Evolutionary conservation across 1,284 basidiomycete genomes (phyloP).

Genomic region (Ceratorhiza oryzae-sativae): DNA sequence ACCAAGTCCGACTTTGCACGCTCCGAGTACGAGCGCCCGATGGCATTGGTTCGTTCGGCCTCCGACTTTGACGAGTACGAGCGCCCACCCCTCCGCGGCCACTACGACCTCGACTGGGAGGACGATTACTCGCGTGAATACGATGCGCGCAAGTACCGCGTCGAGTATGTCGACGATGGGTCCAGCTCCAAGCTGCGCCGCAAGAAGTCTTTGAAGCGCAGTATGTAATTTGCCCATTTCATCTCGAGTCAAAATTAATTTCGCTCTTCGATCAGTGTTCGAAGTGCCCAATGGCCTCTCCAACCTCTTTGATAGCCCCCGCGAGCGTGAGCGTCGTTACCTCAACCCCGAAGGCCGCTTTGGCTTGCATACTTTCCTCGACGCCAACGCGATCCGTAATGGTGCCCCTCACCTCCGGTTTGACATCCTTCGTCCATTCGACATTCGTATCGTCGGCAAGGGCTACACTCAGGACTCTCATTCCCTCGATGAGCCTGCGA

Average conservation of each 20-base stretch:
- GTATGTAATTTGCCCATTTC: conserved; percentile 26
- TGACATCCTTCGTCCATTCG: conserved; percentile 31
- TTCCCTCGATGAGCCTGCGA: conserved; percentile 34
- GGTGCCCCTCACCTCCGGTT: conserved; percentile 30
- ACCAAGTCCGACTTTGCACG: conserved; percentile 33
- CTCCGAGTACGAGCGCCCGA: conserved; percentile 14
- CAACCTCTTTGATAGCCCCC: conserved; percentile 9
- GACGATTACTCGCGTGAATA: conserved; percentile 22
- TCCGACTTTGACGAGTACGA: conserved; percentile 34
- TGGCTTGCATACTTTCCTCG: conserved; percentile 23
- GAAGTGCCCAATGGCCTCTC: conserved; percentile 27
- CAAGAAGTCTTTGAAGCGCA: conserved; percentile 31
- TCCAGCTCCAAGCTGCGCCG: conserved; percentile 26
- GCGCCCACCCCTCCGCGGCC: conserved; percentile 3
- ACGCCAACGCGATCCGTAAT: conserved; percentile 23
- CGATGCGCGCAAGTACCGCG: conserved; percentile 13
- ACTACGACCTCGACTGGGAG: conserved; percentile 6
- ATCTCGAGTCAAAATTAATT: conserved; percentile 10
- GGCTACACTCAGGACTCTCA: conserved; percentile 32
- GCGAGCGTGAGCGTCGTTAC: conserved; percentile 35
- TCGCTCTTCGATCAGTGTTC: conserved; percentile 20
- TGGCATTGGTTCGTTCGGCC: neutral
- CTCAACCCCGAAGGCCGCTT: conserved; percentile 22
- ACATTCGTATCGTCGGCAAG: conserved; percentile 31
- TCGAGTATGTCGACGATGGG: conserved; percentile 21